Base-by-base conservation (phyloP, 768 basidiomycete species). In the Boletus vermiculosoides region DNA sequence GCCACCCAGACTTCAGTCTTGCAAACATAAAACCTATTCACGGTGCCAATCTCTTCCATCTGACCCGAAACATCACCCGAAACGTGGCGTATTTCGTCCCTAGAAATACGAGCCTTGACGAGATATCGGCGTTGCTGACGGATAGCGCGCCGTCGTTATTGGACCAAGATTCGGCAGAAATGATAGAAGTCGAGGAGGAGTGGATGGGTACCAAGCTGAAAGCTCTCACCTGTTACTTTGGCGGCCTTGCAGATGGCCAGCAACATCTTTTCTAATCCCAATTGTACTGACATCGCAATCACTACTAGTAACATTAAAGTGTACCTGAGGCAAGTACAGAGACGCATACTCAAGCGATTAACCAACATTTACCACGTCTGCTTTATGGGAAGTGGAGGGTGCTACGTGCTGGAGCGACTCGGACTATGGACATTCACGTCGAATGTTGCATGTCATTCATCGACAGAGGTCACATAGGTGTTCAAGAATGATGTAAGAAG, bases 131-230 rank as follows among this genome's bases (percentile, higher is more conserved):
- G 0, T 71, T 91, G 42, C 68, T 83, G 25, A 66, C 69, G 20
- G 44, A 31, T 34, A 12, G 20, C 1, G 40, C 28, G 9, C 20
- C 41, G 25, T 33, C 42, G 4, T 28, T 12, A 13, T 58, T 20
- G 48, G 56, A 37, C 51, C 59, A 44, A 45, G 56, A 56, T 15
- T 45, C 54, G 20, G 50, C 48, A 39, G 92, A 94, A 71, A 77
- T 72, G 71, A 80, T 96, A 11, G 96, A 98, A 72, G 81, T 98
- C 8, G 94, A 98, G 68, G 96, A 98, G 72, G 92, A 92, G 70
- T 98, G 94, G 94, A 96, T 92, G 87, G 88, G 93, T 3, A 78
- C 78, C 11, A 96, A 96, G 76, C 73, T 98, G 44, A 98, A 98
- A 68, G 96, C 95, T 0, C 73, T 98, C 51, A 97, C 93, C 1